Base-by-base conservation (phyloP, 495 filamentous ascomycete genomes). In the Diplogelasinospora grovesii region DNA sequence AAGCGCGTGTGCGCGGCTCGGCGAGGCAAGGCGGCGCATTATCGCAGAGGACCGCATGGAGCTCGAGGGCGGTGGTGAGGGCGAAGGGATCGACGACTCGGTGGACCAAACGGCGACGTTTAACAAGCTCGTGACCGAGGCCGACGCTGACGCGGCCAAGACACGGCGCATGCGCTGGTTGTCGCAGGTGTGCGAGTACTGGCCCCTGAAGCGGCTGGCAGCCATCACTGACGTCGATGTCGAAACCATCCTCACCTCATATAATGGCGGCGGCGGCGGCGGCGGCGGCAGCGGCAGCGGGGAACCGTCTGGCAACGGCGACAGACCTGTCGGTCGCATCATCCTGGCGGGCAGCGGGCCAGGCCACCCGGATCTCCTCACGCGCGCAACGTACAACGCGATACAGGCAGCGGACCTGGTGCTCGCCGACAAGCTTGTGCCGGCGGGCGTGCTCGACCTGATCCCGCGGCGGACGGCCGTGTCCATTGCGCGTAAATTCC, bases 131-230 rank as follows among this genome's bases (percentile, higher is more conserved):
- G 73, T 97, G 7, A 67, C 66, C 8, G 83, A 86, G 34, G 74
- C 75, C 39, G 87, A 90, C 50, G 60, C 72, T 4, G 81, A 85
- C 33, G 84, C 83, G 2, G 78, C 78, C 6, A 88, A 84, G 61
- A 86, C 75, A 13, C 71, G 93, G 35, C 72, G 92, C 27, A 88
- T 93, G 68, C 78, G 92, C 18, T 98, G 93, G 93, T 64, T 98
- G 3, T 78, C 82, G 13, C 92, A 98, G 57, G 89, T 98, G 13
- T 98, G 93, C 71, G 92, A 98, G 68, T 98, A 98, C 63, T 98
- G 93, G 93, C 89, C 92, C 1, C 69, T 98, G 15, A 77, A 77
- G 30, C 78, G 84, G 13, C 74, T 98, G 2, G 87, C 88, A 6
- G 69, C 71, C 20, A 81, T 97, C 38, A 78, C 75, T 9, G 86